phyloP scores from a whole-genome alignment of 306 rosid genomes.

The Sicyos edulis region DNA sequence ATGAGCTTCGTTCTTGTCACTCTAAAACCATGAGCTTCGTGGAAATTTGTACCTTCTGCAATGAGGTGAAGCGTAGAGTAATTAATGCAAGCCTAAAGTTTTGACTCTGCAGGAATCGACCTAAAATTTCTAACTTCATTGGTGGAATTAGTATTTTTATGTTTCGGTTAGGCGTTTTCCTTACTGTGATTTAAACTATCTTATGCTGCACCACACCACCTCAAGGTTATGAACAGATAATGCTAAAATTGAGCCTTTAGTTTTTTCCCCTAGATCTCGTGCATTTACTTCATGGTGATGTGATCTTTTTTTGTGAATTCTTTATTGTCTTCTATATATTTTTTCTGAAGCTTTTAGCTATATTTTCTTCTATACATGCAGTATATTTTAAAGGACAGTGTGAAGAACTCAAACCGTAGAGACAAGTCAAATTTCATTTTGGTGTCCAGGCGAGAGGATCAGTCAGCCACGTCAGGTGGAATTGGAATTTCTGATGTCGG shows the following conservation, averaged over 20 bases:
- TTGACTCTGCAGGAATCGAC: neutral
- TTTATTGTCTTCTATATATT: neutral
- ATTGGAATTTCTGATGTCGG: slow-evolving; percentile 48
- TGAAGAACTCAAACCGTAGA: slow-evolving; percentile 46
- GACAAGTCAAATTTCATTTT: slow-evolving; percentile 55
- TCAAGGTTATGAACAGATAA: neutral
- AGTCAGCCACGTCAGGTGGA: slow-evolving; percentile 41
- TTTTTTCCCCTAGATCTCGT: neutral
- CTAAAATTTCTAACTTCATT: neutral
- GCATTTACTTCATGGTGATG: neutral
- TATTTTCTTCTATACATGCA: slow-evolving; percentile 37
- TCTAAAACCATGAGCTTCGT: neutral
- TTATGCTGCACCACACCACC: neutral
- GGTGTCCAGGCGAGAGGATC: slow-evolving; percentile 59
- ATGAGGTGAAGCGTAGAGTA: neutral
- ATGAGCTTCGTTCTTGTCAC: neutral
- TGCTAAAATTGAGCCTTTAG: neutral
- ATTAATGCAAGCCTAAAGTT: neutral
- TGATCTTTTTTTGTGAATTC: neutral
- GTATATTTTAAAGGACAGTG: slow-evolving; percentile 78
- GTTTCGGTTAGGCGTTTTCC: neutral
- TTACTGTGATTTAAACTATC: neutral
- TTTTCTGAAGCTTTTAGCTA: neutral
- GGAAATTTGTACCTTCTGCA: neutral
- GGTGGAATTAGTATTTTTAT: neutral